These are phyloP conservation scores for Ophiostoma australiae DNA, from an alignment of 2,329 filamentous ascomycete genomes.

Conservation along the genomic window DNA sequence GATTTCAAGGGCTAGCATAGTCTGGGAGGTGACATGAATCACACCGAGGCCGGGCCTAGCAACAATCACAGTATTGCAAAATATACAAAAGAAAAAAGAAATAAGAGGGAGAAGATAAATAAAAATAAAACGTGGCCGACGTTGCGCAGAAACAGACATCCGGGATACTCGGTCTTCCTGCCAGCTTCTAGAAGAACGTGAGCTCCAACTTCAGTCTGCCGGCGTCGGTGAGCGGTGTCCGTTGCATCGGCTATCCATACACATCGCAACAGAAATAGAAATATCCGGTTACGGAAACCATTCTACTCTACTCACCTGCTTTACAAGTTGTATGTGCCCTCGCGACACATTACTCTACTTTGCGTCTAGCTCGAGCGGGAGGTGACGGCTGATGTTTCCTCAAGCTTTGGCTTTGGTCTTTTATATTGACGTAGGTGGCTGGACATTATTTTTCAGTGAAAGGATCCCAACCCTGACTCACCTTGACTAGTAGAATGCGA, in stretches of 20 bases:
- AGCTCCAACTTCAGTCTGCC: neutral
- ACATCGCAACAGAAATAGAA: neutral
- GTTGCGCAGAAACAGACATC: neutral
- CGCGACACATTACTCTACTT: neutral
- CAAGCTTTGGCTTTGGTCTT: neutral
- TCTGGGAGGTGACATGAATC: neutral
- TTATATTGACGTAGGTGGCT: neutral
- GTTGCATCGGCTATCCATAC: neutral
- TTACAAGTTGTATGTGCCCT: neutral
- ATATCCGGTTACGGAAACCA: neutral
- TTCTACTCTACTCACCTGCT: neutral
- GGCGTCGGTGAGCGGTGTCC: neutral
- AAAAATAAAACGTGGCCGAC: neutral
- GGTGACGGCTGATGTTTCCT: neutral
- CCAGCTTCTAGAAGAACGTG: neutral
- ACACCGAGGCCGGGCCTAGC: neutral
- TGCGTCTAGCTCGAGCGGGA: neutral
- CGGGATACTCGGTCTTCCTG: neutral
- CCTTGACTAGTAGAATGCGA: neutral
- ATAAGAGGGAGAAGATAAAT: no score
- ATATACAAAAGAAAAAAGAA: neutral
- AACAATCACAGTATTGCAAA: neutral
- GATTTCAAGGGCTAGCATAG: slow-evolving; percentile 50
- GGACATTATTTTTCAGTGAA: no score
- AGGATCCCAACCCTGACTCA: no score